Conservation (phyloP, 202 grass and related monocot species). For the Schoenoplectus triqueter region DNA sequence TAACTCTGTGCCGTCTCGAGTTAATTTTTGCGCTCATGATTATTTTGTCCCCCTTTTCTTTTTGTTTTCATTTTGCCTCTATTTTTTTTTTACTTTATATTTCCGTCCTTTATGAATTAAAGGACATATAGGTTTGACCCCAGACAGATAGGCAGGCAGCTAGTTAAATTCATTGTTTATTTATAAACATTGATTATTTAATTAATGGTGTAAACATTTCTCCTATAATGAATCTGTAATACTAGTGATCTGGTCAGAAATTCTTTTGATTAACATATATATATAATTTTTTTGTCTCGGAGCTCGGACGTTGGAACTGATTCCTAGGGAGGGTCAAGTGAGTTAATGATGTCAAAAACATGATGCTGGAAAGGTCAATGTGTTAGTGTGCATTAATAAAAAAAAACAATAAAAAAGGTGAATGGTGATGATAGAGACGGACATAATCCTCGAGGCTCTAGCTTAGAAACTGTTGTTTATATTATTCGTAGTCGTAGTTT, state of each 20-base stretch:
- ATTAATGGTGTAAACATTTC: conserved; percentile 34
- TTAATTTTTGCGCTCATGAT: conserved; percentile 34
- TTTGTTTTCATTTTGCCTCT: neutral
- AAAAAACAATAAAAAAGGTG: neutral
- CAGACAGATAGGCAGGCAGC: conserved; percentile 41
- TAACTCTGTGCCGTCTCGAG: conserved; percentile 21
- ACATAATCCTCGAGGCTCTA: neutral
- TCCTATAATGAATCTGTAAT: conserved; percentile 8
- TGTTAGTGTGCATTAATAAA: neutral
- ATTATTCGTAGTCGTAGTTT: too few relatives aligned
- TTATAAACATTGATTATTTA: conserved; percentile 35
- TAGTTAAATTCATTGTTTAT: conserved; percentile 42
- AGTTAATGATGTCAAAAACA: neutral
- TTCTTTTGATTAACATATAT: too few relatives aligned
- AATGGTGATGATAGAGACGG: neutral
- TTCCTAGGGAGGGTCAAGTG: neutral
- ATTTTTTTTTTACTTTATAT: conserved; percentile 11
- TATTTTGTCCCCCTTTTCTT: conserved; percentile 18
- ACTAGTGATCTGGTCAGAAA: neutral
- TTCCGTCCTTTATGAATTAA: conserved; percentile 35
- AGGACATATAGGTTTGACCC: conserved; percentile 41
- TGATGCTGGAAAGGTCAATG: neutral
- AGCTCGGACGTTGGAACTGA: neutral
- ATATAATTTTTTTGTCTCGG: neutral
- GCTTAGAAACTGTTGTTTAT: neutral